Evolutionary conservation across 176 grass and related monocot species (phyloP), one percentile per base, ranked within the genome.

Genomic region (Musa acuminata): DNA sequence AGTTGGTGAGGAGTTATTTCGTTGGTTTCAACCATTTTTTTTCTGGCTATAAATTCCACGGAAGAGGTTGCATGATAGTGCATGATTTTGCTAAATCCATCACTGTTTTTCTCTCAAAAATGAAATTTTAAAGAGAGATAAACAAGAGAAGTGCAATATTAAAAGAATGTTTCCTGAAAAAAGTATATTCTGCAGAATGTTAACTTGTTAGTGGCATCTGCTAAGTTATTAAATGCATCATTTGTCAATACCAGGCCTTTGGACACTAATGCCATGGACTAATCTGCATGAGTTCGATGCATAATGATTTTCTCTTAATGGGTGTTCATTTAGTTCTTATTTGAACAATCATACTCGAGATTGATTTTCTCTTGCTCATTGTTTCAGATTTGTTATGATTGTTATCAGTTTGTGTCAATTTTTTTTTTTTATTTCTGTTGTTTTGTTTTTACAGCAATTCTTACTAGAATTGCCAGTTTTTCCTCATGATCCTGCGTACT

Each of bases 1-100:
- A 25, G 63, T 65, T 65, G 62, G 62, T 65, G 63, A 22, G 22
- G 20, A 64, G 29, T 64, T 26, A 64, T 64, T 64, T 64, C 22
- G 10, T 22, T 22, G 8, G 8, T 64, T 64, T 24, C 62, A 24
- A 26, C 19, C 62, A 65, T 26, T 3, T 5, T 65, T 26, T 65
- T 65, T 65, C 63, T 25, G 13, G 22, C 63, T 65, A 12, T 65
- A 14, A 11, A 25, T 24, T 24, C 20, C 10, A 27, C 21, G 20
- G 63, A 65, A 65, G 63, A 13, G 23, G 23, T 11, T 25, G 20
- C 20, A 24, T 13, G 21, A 8, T 24, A 65, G 3, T 24, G 29
- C 29, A 22, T 25, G 25, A 25, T 25, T 65, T 65, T 25, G 22
- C 10, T 65, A 65, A 24, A 64, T 64, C 13, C n/a, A 65, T 8